Evolutionary conservation across 2,329 filamentous ascomycete genomes (phyloP), one percentile per base, ranked within the genome.

Genomic region (Colletotrichum sp.): DNA sequence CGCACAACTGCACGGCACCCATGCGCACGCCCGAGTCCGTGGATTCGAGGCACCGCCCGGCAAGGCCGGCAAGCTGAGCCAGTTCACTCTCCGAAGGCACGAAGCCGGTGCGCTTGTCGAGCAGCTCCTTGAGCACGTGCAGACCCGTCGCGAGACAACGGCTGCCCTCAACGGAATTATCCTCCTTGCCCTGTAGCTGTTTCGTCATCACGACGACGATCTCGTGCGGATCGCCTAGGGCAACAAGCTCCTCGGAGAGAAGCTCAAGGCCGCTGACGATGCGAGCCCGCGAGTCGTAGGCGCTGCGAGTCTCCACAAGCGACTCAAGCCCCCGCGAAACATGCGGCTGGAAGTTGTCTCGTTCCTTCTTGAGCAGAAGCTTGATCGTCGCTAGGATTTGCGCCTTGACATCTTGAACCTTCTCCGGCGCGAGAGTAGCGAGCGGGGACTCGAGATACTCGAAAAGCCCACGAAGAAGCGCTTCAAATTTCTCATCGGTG

Each of bases 1-100:
- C 92, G 80, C 94, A 95, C n/a, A 96, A 88, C 82, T 95, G 92
- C 62, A 96, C 93, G n/a, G 94, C 93, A 76, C 95, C 94, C 89
- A 95, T 94, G 55, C 92, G 88, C 9, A 93, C 92, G 8, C 90
- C 91, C 64, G 90, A 92, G 80, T 93, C 91, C 30, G 85, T 81
- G 77, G 90, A 92, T 77, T 92, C 91, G 21, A 93, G 86, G 78
- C 91, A 93, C 60, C 88, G 86, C n/a, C 85, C 85, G 5, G 91
- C 87, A 26, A 93, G 85, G 12, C 79, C 83, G 3, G 89, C 86
- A 44, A 93, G 86, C 68, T 85, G 87, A 0, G 81, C 81, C n/a
- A 93, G 84, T 80, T 93, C 90, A 8, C 79, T 79, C 7, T 91
- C 88, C 16, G 84, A 86, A 4, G 90, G 91, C 60, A 85, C 80